Evolutionary conservation across 306 rosid genomes (phyloP).

Genomic region (Gastrolobium villosum): DNA sequence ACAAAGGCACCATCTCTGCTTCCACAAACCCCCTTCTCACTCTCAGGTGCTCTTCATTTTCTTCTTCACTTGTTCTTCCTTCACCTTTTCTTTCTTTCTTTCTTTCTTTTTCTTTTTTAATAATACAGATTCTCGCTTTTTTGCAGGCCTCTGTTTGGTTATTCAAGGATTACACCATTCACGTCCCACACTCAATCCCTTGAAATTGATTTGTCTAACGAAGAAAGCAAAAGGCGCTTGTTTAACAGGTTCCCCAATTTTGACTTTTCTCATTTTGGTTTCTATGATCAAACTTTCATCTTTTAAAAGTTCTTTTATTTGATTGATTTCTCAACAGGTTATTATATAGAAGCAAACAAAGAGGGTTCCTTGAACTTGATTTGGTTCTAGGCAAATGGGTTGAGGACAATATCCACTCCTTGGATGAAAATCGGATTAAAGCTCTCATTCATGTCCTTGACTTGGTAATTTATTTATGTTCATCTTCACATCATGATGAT

Average conservation of each 20-base stretch:
- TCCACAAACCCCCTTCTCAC: constrained; percentile 26
- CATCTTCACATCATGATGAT: background rate
- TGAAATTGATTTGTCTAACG: constrained; percentile 65
- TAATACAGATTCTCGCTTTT: background rate
- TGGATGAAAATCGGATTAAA: constrained; percentile 69
- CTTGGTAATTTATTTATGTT: constrained; percentile 52
- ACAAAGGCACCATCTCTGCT: constrained; percentile 19
- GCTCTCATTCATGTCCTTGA: constrained; percentile 70
- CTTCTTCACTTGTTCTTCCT: background rate
- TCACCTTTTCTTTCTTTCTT: background rate
- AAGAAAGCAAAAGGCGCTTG: constrained; percentile 72
- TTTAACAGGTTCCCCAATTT: constrained; percentile 55
- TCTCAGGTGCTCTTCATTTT: constrained; percentile 36
- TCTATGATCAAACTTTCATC: background rate
- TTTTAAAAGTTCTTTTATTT: background rate
- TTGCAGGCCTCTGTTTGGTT: constrained; percentile 27
- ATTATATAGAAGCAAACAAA: constrained; percentile 77
- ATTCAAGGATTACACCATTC: constrained; percentile 40
- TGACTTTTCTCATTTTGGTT: background rate
- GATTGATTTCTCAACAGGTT: constrained; percentile 42
- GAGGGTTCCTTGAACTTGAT: constrained; percentile 80
- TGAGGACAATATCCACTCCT: constrained; percentile 65
- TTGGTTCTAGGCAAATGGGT: constrained; percentile 87
- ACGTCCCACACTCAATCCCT: constrained; percentile 33
- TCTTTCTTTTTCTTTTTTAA: background rate